Evolutionary conservation across 2,329 filamentous ascomycete species (phyloP), one percentile per base, ranked within the genome.

Genomic region (Ophiobolus disseminans): DNA sequence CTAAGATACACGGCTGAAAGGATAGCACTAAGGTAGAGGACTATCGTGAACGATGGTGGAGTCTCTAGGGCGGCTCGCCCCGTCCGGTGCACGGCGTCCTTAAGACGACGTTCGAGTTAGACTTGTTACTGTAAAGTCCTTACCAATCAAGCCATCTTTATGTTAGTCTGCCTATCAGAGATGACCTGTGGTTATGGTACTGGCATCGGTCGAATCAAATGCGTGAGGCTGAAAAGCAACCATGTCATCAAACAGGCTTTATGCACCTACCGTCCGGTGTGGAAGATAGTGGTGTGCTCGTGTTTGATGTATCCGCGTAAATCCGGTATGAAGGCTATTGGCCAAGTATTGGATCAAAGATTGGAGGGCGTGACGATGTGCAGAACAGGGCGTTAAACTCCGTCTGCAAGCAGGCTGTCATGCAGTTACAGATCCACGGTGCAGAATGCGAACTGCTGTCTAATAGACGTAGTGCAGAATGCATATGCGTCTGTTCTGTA

Each of bases 191-290:
- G 3, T 23, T 11, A 35, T 41, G 32, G 36, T 19, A 32, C 10
- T 31, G 22, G 43, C 36, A 23, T 36, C 20, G 17, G 46, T 37
- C 40, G 31, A 55, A 53, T 39, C 2, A 23, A 19, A 35, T 43
- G n/a, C 25, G 40, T 46, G 39, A 56, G 51, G 53, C 58, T 59
- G 58, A 48, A 16, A 16, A n/a, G 14, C 22, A 25, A 37, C 39
- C 16, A 14, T 38, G 45, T 50, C 48, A 52, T 39, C 38, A 36
- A 49, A 50, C 42, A 32, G 39, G 17, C 39, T 40, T 31, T 31
- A 51, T 55, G 42, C 48, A 47, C 37, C 9, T 4, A 53, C 41
- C 28, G 22, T 60, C 58, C 60, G 60, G 60, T 62, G 51, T 53
- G 22, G 22, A 44, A 38, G 22, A 45, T 42, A 35, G n/a, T 34